Base-by-base conservation (phyloP, 2,329 filamentous ascomycete genomes). In the Ascochyta rabiei region DNA sequence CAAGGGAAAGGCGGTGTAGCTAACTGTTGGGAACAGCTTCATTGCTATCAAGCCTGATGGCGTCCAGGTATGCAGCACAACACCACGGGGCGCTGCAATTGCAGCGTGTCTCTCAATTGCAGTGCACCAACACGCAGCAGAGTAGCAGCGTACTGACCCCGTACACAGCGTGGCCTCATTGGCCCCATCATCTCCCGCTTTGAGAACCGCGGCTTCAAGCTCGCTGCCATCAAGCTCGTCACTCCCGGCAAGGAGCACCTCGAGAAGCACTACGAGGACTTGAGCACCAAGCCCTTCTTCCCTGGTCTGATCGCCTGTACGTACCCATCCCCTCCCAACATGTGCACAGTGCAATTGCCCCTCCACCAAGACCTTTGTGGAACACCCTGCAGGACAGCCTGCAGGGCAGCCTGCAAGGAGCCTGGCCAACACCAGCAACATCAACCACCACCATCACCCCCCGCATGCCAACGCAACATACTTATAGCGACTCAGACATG, bases 41-140 rank as follows among this genome's bases (percentile, higher is more conserved):
- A 98, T 98, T 86, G 95, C 95, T 79, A 91, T 99, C 87, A 99
- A 99, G 92, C 95, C 93, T 73, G 95, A 98, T 83, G 95, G 95
- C 80, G 95, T 98, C 83, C 95, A 97, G 89, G 92, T 96, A 88
- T 70, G 82, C 48, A 53, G 82, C 49, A 53, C 43, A 48, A 34
- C 38, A 35, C 41, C 19, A 43, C 35, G 19, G 8, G 26, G 4
- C n/a, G 30, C 13, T 33, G 33, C 51, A 34, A 45, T 39, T 44
- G 40, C 44, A 40, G 40, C 40, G 16, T 21, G 3, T 5, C 7
- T 7, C 34, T 35, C 46, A 49, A 55, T 50, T 40, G 46, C 52
- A 43, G 6, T 10, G 13, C 9, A 26, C 13, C 39, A 4, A 28
- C 5, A 6, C n/a, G n/a, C 7, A 15, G 3, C 13, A 1, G 1